Evolutionary conservation across 371 early-diverging fungal species (phyloP).

Genomic region (Phascolomyces articulosus): DNA sequence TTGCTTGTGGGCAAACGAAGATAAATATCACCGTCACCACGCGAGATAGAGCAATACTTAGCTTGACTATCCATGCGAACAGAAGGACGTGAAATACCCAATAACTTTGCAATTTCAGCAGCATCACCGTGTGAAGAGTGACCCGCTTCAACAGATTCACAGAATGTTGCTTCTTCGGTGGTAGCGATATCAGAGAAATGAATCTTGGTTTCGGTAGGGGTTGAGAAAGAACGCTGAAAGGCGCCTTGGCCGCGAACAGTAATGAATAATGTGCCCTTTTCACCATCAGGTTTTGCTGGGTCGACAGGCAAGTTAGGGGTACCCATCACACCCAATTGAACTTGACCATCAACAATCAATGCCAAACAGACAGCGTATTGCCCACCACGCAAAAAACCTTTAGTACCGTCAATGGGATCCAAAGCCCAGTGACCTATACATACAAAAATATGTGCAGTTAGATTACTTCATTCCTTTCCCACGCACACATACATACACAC

Average conservation of each 20-base stretch:
- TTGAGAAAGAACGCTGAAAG: constrained; percentile 77
- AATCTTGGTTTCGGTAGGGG: constrained; percentile 63
- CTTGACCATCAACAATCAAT: constrained; percentile 86
- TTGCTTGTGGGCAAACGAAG: constrained; percentile 81
- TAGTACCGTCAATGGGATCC: constrained; percentile 96
- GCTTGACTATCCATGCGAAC: constrained; percentile 95
- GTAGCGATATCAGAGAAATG: constrained; percentile 58
- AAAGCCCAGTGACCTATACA: constrained; percentile 83
- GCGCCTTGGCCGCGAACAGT: constrained; percentile 87
- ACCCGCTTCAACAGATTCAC: constrained; percentile 95
- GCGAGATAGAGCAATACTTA: constrained; percentile 86
- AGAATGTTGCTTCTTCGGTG: constrained; percentile 74
- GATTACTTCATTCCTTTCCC: not conserved
- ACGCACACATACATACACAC: not conserved
- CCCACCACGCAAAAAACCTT: constrained; percentile 95
- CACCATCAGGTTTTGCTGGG: constrained; percentile 61
- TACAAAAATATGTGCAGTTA: not conserved
- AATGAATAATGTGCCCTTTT: constrained; percentile 78
- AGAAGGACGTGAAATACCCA: constrained; percentile 76
- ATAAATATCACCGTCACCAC: constrained; percentile 92
- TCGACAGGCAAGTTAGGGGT: constrained; percentile 91
- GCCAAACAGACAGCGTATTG: constrained; percentile 98
- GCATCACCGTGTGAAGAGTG: constrained; percentile 87
- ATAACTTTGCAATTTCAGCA: constrained; percentile 71
- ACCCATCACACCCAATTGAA: constrained; percentile 91